A percentile compares a stretch with the other conserved stretches of the same genome.
These are phyloP conservation scores for Ceratocystis smalleyi DNA, from an alignment of 2,329 filamentous ascomycete genomes.

Conservation along the genomic window DNA sequence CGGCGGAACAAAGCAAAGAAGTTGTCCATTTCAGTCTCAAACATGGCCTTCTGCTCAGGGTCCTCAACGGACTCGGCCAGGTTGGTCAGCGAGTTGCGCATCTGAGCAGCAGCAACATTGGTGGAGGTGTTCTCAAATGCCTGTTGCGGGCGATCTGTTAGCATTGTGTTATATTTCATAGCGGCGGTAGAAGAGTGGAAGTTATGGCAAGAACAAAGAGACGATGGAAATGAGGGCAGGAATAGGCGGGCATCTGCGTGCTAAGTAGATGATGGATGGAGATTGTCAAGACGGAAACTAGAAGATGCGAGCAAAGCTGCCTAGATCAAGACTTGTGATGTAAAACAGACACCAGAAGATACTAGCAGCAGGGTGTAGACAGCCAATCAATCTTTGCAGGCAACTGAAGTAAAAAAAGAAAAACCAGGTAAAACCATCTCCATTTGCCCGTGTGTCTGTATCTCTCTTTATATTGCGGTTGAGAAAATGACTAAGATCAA, in stretches of 20 bases:
- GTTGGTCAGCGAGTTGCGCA: constrained; percentile 93
- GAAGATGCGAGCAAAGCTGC: background rate
- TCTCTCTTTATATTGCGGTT: too few species aligned
- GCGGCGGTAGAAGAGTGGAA: background rate
- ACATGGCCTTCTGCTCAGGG: constrained; percentile 72
- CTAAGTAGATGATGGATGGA: background rate
- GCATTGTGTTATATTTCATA: background rate
- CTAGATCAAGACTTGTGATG: too few species aligned
- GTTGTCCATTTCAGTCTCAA: constrained; percentile 99
- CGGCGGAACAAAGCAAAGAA: constrained; percentile 98
- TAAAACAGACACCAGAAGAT: background rate
- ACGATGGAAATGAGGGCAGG: background rate
- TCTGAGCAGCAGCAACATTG: constrained; percentile 93
- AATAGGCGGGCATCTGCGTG: background rate
- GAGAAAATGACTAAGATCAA: too few species aligned
- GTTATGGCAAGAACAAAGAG: background rate
- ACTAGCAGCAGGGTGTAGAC: background rate
- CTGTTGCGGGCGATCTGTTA: constrained; percentile 31
- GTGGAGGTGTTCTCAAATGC: constrained; percentile 99
- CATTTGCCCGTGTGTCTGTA: too few species aligned
- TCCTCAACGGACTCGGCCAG: constrained; percentile 83
- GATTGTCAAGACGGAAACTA: background rate
- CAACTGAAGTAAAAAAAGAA: too few species aligned
- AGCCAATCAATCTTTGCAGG: too few species aligned
- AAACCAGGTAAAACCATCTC: too few species aligned